Evolutionary conservation across 2,329 filamentous ascomycete genomes (phyloP).

Genomic region (Orbilia oligospora): DNA sequence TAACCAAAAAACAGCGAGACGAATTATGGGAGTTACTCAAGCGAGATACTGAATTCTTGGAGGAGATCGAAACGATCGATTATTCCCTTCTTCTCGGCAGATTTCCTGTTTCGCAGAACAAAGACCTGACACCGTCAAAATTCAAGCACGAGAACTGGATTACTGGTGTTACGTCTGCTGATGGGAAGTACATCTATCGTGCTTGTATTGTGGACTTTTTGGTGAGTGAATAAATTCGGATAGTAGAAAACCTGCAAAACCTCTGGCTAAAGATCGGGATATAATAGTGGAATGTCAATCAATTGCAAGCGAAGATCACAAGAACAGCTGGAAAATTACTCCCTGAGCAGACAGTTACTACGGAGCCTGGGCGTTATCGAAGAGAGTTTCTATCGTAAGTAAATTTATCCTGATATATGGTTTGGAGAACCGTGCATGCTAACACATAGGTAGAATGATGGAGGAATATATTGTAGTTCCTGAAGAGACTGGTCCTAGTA

Average conservation of each 20-base stretch:
- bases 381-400: constrained; percentile 63
- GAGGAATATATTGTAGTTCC: constrained; percentile 63
- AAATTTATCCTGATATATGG: not conserved
- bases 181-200: constrained; percentile 64
- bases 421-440: not conserved
- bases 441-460: constrained; percentile 61
- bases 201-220: constrained; percentile 64
- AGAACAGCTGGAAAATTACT: constrained; percentile 61
- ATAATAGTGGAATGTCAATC: constrained; percentile 63
- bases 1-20: constrained; percentile 60
- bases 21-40: constrained; percentile 62
- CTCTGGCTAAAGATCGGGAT: not conserved
- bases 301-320: constrained; percentile 63
- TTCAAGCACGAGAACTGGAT: constrained; percentile 59
- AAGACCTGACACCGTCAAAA: constrained; percentile 55
- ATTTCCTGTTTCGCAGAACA: constrained; percentile 62
- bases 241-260: not conserved
- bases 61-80: constrained; percentile 63
- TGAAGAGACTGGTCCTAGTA: constrained; percentile 34
- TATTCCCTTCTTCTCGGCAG: constrained; percentile 63
- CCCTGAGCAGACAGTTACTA: constrained; percentile 64
- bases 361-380: constrained; percentile 62
- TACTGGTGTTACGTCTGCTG: constrained; percentile 61
- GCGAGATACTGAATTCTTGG: constrained; percentile 63
- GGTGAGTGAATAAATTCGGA: constrained; percentile 15